phyloP scores from a whole-genome alignment of 2,329 filamentous ascomycete species.

The Cytospora piceicola region DNA sequence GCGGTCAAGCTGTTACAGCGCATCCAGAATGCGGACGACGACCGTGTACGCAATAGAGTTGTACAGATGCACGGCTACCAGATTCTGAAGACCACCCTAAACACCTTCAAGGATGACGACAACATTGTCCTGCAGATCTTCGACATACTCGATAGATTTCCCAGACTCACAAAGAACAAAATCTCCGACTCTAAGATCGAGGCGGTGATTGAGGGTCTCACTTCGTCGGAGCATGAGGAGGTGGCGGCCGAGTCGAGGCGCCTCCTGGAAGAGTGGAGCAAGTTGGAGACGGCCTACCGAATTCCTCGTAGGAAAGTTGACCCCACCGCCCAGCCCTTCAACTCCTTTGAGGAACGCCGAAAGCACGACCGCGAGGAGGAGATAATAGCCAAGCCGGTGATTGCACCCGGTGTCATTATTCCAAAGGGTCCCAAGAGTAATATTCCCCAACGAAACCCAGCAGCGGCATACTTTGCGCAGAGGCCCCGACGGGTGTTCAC shows the following conservation, averaged over 20 bases:
- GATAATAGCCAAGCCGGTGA: constrained; percentile 29
- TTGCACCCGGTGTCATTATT: constrained; percentile 48
- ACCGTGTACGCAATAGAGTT: constrained; percentile 83
- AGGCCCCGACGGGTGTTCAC: constrained; percentile 58
- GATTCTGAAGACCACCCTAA: constrained; percentile 85
- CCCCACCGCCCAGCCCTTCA: constrained; percentile 60
- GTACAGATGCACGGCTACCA: constrained; percentile 97
- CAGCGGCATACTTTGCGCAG: constrained; percentile 49
- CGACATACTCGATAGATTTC: constrained; percentile 85
- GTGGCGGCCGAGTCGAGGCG: constrained; percentile 72
- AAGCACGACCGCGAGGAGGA: constrained; percentile 54
- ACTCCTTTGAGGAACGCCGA: constrained; percentile 67
- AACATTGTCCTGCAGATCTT: constrained; percentile 90
- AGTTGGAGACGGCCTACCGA: constrained; percentile 86
- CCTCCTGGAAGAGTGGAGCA: constrained; percentile 84
- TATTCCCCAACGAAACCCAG: constrained; percentile 55
- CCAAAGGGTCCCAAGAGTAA: constrained; percentile 65
- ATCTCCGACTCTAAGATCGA: constrained; percentile 97
- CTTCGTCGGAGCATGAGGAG: constrained; percentile 69
- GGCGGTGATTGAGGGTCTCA: constrained; percentile 72
- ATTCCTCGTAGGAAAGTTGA: constrained; percentile 90
- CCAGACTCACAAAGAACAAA: constrained; percentile 92
- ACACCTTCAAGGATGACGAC: constrained; percentile 83
- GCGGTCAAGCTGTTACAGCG: constrained; percentile 90
- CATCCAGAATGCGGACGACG: constrained; percentile 84